These are phyloP conservation scores for Nannizzia gypsea DNA, from an alignment of 2,329 filamentous ascomycete genomes.

Conservation along the genomic window DNA sequence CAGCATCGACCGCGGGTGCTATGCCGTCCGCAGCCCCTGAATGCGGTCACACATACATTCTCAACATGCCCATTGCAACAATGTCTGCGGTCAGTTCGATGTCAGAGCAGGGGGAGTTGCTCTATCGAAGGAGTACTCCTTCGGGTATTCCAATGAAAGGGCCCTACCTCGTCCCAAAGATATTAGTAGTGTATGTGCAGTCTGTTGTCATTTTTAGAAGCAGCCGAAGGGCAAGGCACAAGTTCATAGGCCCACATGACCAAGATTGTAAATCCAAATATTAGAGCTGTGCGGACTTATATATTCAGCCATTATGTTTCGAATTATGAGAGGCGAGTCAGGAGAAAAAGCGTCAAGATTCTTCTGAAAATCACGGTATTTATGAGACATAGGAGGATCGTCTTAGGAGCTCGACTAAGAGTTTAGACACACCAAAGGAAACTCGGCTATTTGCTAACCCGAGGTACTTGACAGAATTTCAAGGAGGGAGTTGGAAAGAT, in stretches of 20 bases:
- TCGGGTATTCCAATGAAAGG: conserved; percentile 1
- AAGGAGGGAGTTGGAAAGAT: conserved; percentile 47
- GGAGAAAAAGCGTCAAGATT: conserved; percentile 10
- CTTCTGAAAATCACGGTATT: conserved; percentile 9
- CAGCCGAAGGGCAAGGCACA: background rate
- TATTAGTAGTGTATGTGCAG: conserved; percentile 8
- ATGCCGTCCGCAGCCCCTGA: background rate
- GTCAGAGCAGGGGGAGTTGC: conserved; percentile 9
- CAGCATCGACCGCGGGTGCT: background rate
- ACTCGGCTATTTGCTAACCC: conserved; percentile 47
- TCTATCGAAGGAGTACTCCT: conserved; percentile 11
- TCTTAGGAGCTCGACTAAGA: conserved; percentile 54
- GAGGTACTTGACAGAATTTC: conserved; percentile 48
- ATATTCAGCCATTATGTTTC: background rate
- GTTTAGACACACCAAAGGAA: conserved; percentile 45
- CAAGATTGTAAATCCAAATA: background rate
- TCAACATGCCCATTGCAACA: conserved; percentile 10
- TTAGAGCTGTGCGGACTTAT: background rate
- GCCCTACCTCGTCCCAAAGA: conserved; percentile 7
- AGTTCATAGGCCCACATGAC: conserved; percentile 8
- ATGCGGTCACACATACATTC: conserved; percentile 2
- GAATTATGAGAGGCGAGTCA: conserved; percentile 3
- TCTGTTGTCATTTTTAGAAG: conserved; percentile 9
- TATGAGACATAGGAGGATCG: conserved; percentile 17
- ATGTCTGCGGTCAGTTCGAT: conserved; percentile 8